A percentile compares a stretch with the other conserved stretches of the same genome.
These are phyloP conservation scores for Viola pubescens DNA, from an alignment of 441 rosid species.

Conservation along the genomic window DNA sequence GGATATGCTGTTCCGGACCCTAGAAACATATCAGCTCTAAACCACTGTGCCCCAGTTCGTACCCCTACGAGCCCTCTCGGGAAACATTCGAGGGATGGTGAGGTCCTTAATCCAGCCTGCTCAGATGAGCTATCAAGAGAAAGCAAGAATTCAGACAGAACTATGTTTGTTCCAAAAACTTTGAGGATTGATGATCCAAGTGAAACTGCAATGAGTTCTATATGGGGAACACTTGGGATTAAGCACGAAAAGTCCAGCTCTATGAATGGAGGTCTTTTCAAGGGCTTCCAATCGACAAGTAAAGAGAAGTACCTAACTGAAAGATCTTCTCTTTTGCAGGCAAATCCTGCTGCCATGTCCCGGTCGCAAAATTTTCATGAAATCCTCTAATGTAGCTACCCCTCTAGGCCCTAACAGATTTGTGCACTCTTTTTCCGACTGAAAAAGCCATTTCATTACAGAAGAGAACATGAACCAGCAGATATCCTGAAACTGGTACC, in stretches of 20 bases:
- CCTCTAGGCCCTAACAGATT: neutral
- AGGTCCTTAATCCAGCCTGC: slow-evolving; percentile 9
- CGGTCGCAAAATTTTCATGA: slow-evolving; percentile 53
- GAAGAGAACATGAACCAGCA: no score
- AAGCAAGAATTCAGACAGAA: slow-evolving; percentile 25
- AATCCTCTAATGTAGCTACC: slow-evolving; percentile 22
- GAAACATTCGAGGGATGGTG: slow-evolving; percentile 48
- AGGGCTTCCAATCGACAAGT: slow-evolving; percentile 24
- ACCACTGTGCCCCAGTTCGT: slow-evolving; percentile 23
- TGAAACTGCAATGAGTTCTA: slow-evolving; percentile 45
- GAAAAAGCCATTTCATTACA: no score
- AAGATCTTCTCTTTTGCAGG: slow-evolving; percentile 31
- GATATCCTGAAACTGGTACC: no score
- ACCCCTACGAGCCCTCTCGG: slow-evolving; percentile 42
- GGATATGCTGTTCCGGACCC: slow-evolving; percentile 31
- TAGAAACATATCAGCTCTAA: slow-evolving; percentile 24
- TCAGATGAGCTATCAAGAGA: slow-evolving; percentile 20
- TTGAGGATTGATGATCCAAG: slow-evolving; percentile 38
- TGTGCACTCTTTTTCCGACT: neutral
- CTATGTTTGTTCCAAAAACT: slow-evolving; percentile 35
- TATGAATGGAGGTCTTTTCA: slow-evolving; percentile 18
- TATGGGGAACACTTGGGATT: slow-evolving; percentile 41
- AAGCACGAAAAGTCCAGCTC: slow-evolving; percentile 24
- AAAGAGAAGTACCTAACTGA: slow-evolving; percentile 14
- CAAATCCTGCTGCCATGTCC: slow-evolving; percentile 55